These are phyloP conservation scores for Tetracladium maxilliforme DNA, from an alignment of 2,329 filamentous ascomycete species.

Conservation along the genomic window DNA sequence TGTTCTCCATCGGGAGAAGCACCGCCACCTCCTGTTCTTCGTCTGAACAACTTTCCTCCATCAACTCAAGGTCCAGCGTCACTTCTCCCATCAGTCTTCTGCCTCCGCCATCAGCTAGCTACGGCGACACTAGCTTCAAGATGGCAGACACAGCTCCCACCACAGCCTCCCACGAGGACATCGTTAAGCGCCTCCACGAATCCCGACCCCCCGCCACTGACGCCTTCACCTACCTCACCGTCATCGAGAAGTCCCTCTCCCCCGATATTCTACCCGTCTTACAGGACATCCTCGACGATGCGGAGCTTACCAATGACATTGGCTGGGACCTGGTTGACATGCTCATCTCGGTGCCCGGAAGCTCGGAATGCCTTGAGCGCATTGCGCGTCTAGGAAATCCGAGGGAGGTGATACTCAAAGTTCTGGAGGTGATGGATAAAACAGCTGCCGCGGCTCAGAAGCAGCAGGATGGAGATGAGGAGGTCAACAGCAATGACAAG, in stretches of 20 bases:
- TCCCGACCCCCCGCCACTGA: slow-evolving; percentile 40
- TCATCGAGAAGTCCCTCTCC: slow-evolving; percentile 59
- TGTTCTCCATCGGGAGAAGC: too few species aligned
- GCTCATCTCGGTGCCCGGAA: slow-evolving; percentile 51
- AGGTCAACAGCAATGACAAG: slow-evolving; percentile 21
- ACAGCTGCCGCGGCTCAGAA: slow-evolving; percentile 41
- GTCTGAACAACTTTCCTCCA: too few species aligned
- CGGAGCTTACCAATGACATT: slow-evolving; percentile 56
- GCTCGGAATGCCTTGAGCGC: slow-evolving; percentile 51
- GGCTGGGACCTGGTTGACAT: slow-evolving; percentile 75
- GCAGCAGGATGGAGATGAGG: slow-evolving; percentile 23
- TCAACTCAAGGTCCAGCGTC: too few species aligned
- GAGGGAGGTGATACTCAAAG: slow-evolving; percentile 67
- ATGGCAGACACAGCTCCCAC: too few species aligned
- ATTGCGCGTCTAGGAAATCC: slow-evolving; percentile 69
- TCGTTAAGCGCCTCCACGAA: too few species aligned
- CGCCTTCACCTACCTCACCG: slow-evolving; percentile 62
- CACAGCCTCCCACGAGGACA: too few species aligned
- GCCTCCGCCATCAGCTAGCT: too few species aligned
- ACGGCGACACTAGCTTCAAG: too few species aligned
- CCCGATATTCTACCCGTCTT: slow-evolving; percentile 52
- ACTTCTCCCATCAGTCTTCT: too few species aligned
- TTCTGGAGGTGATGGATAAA: slow-evolving; percentile 60
- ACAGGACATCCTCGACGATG: slow-evolving; percentile 54
- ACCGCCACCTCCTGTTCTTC: too few species aligned